Base-by-base conservation (phyloP, 2,329 filamentous ascomycete species). In the Cordyceps cicadae region DNA sequence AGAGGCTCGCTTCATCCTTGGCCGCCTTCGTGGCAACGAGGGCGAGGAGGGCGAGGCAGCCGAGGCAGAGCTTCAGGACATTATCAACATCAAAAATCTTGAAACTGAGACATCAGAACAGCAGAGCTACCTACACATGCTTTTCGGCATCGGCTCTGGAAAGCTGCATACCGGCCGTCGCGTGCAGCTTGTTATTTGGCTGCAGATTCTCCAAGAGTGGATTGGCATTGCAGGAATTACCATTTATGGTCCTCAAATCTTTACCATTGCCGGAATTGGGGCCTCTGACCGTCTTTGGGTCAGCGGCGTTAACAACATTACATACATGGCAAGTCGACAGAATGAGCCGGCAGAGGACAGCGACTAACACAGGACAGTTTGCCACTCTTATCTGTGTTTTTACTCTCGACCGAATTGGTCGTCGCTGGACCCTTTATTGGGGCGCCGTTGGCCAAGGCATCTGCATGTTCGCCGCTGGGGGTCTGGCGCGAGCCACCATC, bases 131-230 rank as follows among this genome's bases (percentile, higher is more conserved):
- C 67, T 81, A 3, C 75, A 82, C 53, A 89, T 90, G 87, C 72
- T 90, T 1, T 85, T 87, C 57, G 86, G 85, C 2, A 80, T 83
- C 59, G 84, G 84, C 3, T 86, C 84, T 0, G 87, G 80, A 0
- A 83, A 87, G 56, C 71, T 89, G 9, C 86, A 89, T 64, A 86
- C 83, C 0, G 87, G 81, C 0, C 79, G 87, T 1, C 82, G 87
- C 6, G 85, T 89, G 0, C 86, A 89, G 66, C 78, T 90, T 1
- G 86, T 87, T 3, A 78, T 90, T 41, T 89, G 86, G 86, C 76
- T 89, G 9, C 86, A 89, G 71, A 86, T 89, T 50, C 81, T 89
- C 68, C 86, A 88, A 67, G 83, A 87, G 66, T 88, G 86, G 84
- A 80, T 86, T 56, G 85, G 87, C 0, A 89, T 89, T 63, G 85